Evolutionary conservation across 306 rosid genomes (phyloP).

Genomic region (Castanospermum australe): DNA sequence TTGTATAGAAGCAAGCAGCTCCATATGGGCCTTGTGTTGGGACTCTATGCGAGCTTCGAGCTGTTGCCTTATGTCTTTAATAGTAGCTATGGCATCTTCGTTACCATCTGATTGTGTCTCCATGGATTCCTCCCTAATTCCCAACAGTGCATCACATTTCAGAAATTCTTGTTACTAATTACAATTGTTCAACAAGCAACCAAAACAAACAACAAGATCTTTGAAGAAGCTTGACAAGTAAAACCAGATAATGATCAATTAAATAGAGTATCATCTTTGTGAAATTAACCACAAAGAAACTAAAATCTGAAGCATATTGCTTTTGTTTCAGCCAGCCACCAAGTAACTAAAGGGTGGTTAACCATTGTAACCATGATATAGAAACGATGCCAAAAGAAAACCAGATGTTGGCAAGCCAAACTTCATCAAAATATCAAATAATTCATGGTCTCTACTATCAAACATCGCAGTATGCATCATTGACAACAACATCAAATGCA

Average conservation of each 20-base stretch:
- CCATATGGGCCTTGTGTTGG: constrained; percentile 71
- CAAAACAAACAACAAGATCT: neutral
- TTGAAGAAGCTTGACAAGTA: neutral
- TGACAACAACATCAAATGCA: too few relatives aligned
- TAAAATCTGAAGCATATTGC: neutral
- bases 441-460: too few relatives aligned
- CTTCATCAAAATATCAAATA: neutral
- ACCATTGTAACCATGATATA: neutral
- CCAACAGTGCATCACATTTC: neutral
- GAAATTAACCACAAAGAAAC: neutral
- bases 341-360: neutral
- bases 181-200: neutral
- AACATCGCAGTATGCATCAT: too few relatives aligned
- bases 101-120: constrained; percentile 52
- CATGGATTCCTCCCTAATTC: constrained; percentile 40
- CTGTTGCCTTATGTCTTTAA: constrained; percentile 53
- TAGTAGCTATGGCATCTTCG: constrained; percentile 41
- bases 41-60: constrained; percentile 75
- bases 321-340: neutral
- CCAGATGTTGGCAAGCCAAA: neutral
- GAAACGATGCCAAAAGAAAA: neutral
- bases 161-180: neutral
- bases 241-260: neutral
- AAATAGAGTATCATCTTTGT: neutral
- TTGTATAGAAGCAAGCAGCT: constrained; percentile 73